phyloP scores from a whole-genome alignment of 164 flowering plant genomes.

The Vitis amurensis region DNA sequence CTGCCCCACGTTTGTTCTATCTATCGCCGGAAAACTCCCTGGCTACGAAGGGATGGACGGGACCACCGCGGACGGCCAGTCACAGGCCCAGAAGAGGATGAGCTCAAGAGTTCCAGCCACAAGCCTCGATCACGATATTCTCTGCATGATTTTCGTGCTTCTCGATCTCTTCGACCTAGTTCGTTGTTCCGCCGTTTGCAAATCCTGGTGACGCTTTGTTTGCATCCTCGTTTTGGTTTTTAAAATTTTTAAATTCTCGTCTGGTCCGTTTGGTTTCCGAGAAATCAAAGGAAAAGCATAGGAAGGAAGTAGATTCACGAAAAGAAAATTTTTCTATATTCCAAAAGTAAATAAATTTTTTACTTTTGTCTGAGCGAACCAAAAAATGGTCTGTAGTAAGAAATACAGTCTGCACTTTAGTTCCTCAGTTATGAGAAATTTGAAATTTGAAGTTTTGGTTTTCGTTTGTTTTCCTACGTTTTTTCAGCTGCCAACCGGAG shows the following conservation, averaged over 20 bases:
- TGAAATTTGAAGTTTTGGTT: too few species aligned
- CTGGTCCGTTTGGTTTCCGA: not conserved
- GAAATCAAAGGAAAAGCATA: not conserved
- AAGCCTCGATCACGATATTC: conserved; percentile 42
- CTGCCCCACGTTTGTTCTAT: too few species aligned
- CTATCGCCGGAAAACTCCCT: not conserved
- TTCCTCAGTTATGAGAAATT: too few species aligned
- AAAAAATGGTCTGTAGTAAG: too few species aligned
- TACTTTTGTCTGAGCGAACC: not conserved
- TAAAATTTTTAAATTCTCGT: not conserved
- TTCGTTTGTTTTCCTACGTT: too few species aligned
- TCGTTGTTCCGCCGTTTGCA: conserved; percentile 78
- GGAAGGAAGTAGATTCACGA: not conserved
- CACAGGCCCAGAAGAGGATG: conserved; percentile 20
- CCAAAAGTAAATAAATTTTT: not conserved
- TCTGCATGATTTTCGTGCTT: conserved; percentile 55
- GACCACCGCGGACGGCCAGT: conserved; percentile 1
- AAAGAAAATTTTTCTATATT: not conserved
- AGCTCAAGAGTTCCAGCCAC: conserved; percentile 17
- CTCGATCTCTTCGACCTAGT: conserved; percentile 67
- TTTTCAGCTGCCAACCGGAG: too few species aligned
- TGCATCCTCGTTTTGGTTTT: not conserved
- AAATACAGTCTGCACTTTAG: too few species aligned
- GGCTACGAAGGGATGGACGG: conserved; percentile 2
- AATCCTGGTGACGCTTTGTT: conserved; percentile 53